Conservation (phyloP, 2,329 filamentous ascomycete genomes). For the Huntiella abstrusa region DNA sequence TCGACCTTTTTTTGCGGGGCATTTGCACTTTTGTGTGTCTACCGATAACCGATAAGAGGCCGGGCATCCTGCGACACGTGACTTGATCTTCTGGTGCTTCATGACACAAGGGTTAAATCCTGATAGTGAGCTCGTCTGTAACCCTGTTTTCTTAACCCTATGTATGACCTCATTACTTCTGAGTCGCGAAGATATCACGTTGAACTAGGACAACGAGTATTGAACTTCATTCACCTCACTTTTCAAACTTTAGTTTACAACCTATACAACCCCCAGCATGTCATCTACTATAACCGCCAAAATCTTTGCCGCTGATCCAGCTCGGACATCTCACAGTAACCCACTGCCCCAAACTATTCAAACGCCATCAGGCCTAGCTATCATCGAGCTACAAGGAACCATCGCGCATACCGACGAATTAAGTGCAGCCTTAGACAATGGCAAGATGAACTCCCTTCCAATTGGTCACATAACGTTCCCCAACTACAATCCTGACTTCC, state of each 20-base stretch:
- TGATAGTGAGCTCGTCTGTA: too few species aligned
- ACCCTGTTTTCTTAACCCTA: too few species aligned
- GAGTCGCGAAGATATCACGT: too few species aligned
- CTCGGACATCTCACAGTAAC: slow-evolving; percentile 16
- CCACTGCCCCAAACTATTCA: slow-evolving; percentile 68
- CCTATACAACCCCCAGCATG: neutral
- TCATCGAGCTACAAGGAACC: slow-evolving; percentile 82
- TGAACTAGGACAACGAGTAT: too few species aligned
- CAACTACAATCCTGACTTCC: slow-evolving; percentile 39
- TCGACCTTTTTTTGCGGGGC: neutral
- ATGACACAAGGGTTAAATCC: too few species aligned
- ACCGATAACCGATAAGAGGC: neutral
- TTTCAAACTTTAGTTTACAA: neutral
- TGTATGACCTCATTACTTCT: too few species aligned
- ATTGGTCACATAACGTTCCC: slow-evolving; percentile 67
- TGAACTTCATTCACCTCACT: neutral
- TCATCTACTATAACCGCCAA: slow-evolving; percentile 13
- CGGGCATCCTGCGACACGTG: too few species aligned
- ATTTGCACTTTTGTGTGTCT: slow-evolving; percentile 5
- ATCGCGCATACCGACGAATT: slow-evolving; percentile 41
- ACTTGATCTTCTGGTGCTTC: too few species aligned
- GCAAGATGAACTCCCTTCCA: slow-evolving; percentile 20
- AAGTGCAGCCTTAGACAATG: slow-evolving; percentile 23
- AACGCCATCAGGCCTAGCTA: slow-evolving; percentile 72
- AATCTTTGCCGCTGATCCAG: slow-evolving; percentile 22